These are phyloP conservation scores for Isoetes taiwanensis DNA, from an alignment of 75 land plant genomes.

Conservation along the genomic window DNA sequence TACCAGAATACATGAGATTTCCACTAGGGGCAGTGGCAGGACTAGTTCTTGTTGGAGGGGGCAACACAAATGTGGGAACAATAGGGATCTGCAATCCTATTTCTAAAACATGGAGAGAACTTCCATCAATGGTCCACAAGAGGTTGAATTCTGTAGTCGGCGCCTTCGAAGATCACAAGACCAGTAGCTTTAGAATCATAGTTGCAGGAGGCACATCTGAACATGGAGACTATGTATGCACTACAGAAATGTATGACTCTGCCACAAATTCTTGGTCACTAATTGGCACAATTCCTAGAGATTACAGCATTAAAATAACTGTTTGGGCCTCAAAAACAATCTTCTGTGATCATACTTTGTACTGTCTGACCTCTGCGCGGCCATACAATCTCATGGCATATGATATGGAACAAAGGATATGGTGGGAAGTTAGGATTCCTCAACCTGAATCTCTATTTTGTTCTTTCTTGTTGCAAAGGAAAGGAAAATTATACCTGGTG, in stretches of 20 bases:
- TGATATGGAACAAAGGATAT: slow-evolving; percentile 20
- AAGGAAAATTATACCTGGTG: slow-evolving; percentile 31
- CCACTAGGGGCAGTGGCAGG: slow-evolving; percentile 33
- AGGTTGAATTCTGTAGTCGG: slow-evolving; percentile 48
- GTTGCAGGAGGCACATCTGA: slow-evolving; percentile 59
- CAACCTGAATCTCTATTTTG: slow-evolving; percentile 35
- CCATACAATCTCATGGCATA: slow-evolving; percentile 48
- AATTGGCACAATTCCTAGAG: slow-evolving; percentile 28
- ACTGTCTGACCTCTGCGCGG: slow-evolving; percentile 60
- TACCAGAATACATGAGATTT: slow-evolving; percentile 23
- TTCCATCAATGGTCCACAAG: slow-evolving; percentile 25
- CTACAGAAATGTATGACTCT: slow-evolving; percentile 54
- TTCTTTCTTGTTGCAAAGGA: slow-evolving; percentile 35
- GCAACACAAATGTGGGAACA: slow-evolving; percentile 7
- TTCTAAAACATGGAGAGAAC: slow-evolving; percentile 23
- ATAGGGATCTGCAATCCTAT: slow-evolving; percentile 46
- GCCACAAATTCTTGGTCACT: slow-evolving; percentile 23
- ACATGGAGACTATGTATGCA: slow-evolving; percentile 34
- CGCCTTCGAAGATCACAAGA: slow-evolving; percentile 5
- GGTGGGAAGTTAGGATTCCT: slow-evolving; percentile 46
- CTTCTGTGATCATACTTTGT: slow-evolving; percentile 30
- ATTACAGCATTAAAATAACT: slow-evolving; percentile 42
- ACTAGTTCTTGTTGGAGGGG: slow-evolving; percentile 24
- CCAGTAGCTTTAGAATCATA: slow-evolving; percentile 15
- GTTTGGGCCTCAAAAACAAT: slow-evolving; percentile 58